Conservation (phyloP, 2,329 filamentous ascomycete species). For the Trichoderma koningiopsis region DNA sequence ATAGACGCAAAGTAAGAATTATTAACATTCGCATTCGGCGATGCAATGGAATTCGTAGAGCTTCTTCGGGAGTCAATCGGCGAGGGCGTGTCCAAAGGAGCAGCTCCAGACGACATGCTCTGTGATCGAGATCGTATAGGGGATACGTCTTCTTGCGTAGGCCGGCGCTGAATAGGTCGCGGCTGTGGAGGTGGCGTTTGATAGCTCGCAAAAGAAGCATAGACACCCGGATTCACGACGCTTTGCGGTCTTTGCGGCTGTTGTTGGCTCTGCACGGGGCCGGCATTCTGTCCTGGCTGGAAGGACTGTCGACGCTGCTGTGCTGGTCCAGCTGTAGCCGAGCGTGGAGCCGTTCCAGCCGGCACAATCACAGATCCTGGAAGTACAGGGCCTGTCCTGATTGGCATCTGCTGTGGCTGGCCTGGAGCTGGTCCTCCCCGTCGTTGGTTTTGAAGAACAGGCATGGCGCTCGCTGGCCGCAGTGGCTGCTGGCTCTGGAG, state of each 20-base stretch:
- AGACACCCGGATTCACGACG: conserved; percentile 3
- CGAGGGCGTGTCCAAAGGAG: conserved; percentile 27
- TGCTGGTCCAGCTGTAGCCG: conserved; percentile 5
- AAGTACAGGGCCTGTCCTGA: not conserved
- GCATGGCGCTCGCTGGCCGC: conserved; percentile 27
- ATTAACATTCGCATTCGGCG: conserved; percentile 12
- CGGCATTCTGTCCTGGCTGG: not conserved
- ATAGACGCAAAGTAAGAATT: conserved; percentile 20
- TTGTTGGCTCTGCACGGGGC: not conserved
- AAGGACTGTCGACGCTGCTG: conserved; percentile 15
- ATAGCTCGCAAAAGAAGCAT: conserved; percentile 8
- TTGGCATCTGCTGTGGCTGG: conserved; percentile 14
- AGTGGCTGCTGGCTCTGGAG: conserved; percentile 19
- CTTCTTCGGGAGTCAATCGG: conserved; percentile 27
- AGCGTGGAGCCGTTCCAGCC: conserved; percentile 12
- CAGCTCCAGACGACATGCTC: conserved; percentile 26
- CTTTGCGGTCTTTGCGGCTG: conserved; percentile 24
- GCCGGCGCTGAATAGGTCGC: conserved; percentile 15
- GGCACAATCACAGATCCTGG: conserved; percentile 4
- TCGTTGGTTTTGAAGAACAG: conserved; percentile 9
- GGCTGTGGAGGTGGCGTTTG: not conserved
- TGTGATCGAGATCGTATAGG: conserved; percentile 26
- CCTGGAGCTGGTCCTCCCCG: not conserved
- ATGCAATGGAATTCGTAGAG: conserved; percentile 22
- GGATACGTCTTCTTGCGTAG: conserved; percentile 25